Evolutionary conservation across 495 filamentous ascomycete species (phyloP), one percentile per base, ranked within the genome.

Genomic region (Talaromyces ruber): DNA sequence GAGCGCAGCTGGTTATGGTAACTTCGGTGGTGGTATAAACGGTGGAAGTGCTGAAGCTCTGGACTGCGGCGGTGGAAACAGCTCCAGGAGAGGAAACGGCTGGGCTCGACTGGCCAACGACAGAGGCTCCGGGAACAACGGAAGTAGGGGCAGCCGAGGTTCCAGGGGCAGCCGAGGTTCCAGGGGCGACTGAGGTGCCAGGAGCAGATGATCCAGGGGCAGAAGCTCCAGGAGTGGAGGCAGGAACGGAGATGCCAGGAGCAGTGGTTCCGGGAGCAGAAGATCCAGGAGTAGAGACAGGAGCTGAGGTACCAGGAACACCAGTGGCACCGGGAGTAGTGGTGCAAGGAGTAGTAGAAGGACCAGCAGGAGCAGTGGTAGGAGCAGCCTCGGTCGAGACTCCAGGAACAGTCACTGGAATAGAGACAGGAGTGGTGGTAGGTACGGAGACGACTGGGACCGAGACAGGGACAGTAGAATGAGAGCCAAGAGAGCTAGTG

Each of bases 1-100:
- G 69, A 7, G 78, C 76, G 68, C 84, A 87, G 61, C 78, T 80
- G 3, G 81, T 84, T 66, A 86, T 74, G 6, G 86, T 86, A 61
- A 81, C 73, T 65, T 79, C 74, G 58, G 75, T 80, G 9, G 85
- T 88, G 16, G 77, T 71, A 69, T 79, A 86, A 18, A 86, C 74
- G 47, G 86, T 87, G 8, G 84, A 86, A 26, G 80, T 83, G 58
- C 82, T 85, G 24, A 30, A 52, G 28, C 59, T 52, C 58, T 59
- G 58, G 32, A 54, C 24, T 6, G 51, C 22, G 14, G 54, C 26
- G 14, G 54, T 30, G 26, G 28, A n/a, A 25, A 57, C 26, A 39
- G 14, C 14, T 39, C 12, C 12, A 6, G 6, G 3, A 14, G 34
- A 16, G 12, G 34, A 39, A 4, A 39, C 34, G 14, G 34, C 34